Base-by-base conservation (phyloP, 2,329 filamentous ascomycete genomes). In the Basipetospora chlamydospora region DNA sequence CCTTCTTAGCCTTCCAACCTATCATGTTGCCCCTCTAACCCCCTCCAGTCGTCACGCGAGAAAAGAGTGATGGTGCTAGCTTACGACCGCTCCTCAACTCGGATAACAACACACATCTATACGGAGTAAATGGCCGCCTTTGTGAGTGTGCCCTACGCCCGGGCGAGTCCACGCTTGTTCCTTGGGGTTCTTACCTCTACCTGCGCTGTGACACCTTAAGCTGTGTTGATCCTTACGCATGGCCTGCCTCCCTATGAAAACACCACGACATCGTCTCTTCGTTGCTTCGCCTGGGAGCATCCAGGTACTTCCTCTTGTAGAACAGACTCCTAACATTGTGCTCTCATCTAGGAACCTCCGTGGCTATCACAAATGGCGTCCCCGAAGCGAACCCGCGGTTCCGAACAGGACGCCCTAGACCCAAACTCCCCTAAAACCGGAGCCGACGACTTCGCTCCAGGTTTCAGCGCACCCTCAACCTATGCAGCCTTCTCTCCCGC, bases 401-500 rank as follows among this genome's bases (percentile, higher is more conserved):
- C 31, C 31, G 37, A 34, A 28, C 23, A 37, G 30, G n/a, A 39
- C 37, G 18, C 40, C 37, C 30, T 39, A 22, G 39, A 34, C 39
- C 28, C 36, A 37, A 36, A 35, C 30, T 22, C 34, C 34, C 26
- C 37, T 11, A 26, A 37, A 7, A 25, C 42, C n/a, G 22, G 6
- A 23, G 33, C 21, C 12, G 33, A 28, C 30, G 41, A 41, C 18
- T 26, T 33, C 22, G 16, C 43, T 42, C 52, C 56, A 39, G 25
- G 26, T 10, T 54, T 53, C 44, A 58, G 57, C 45, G 59, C 60
- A 21, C 67, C 67, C 35, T 80, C 85, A 32, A 96, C 88, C 31
- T 77, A 82, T 52, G 90, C 90, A 44, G 73, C 83, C 49, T 98
- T 98, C 63, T 90, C 88, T 5, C 87, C 90, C 22, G 72, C 79